Evolutionary conservation across 2,329 filamentous ascomycete genomes (phyloP), one percentile per base, ranked within the genome.

Genomic region (Fusarium illudens): DNA sequence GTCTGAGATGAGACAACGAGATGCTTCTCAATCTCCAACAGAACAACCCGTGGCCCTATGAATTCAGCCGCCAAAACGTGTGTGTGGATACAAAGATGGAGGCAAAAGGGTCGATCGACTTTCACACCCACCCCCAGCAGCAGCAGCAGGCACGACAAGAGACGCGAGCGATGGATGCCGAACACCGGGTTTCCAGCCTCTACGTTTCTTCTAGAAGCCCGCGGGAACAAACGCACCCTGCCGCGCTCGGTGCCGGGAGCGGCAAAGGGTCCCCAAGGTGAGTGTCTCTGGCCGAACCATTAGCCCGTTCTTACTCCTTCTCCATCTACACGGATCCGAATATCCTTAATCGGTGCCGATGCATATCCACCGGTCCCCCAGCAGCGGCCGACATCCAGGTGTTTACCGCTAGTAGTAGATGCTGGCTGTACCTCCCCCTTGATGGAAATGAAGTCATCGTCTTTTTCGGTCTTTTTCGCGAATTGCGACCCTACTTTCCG

Each of bases 191-290:
- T 64, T 59, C 61, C 30, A 44, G 44, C 49, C 39, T 27, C 64
- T 36, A 19, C 37, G 22, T 22, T 33, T 54, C 60, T 72, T 73
- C 71, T 70, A 67, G 70, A 73, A 72, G 63, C 36, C 56, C 59
- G 62, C 60, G 61, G 68, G 71, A 62, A 64, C 50, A 37, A 27
- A 51, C 55, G 50, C 25, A 32, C 51, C 33, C 54, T 65, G 60
- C 51, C 49, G 65, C 44, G 48, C 29, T 73, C 71, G 68, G 67
- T 64, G 66, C 71, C 71, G 71, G 52, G 20, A 25, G 25, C 49
- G 36, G 58, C 67, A 64, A 22, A 51, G 30, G 25, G 39, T 20
- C 39, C 39, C 7, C 53, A 36, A 30, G 20, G 54, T n/a, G n/a
- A n/a, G n/a, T n/a, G n/a, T 39, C 51, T 57, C 60, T 59, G 53